Conservation (phyloP, 1,284 basidiomycete species). For the Leccinum solheimii region DNA sequence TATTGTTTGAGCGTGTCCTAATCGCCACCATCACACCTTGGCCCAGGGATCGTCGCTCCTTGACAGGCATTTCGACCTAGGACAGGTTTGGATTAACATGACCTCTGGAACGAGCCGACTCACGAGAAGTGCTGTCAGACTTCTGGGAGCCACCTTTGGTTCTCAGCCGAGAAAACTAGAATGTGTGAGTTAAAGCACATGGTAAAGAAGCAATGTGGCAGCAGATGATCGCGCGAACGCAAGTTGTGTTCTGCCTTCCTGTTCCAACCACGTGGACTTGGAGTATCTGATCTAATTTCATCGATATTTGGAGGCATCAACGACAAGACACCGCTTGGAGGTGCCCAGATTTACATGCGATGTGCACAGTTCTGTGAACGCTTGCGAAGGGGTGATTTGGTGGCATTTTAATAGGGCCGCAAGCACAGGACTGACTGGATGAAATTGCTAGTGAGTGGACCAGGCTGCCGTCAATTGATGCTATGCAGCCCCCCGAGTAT, state of each 20-base stretch:
- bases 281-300: slow-evolving; percentile 2
- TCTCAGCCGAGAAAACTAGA: slow-evolving; percentile 1
- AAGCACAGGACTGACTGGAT: neutral
- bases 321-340: neutral
- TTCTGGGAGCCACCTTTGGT: neutral
- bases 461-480: neutral
- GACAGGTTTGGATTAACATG: neutral
- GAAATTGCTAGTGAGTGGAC: neutral
- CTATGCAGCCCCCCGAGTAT: neutral
- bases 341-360: neutral
- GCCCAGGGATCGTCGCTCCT: neutral
- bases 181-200: neutral
- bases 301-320: neutral
- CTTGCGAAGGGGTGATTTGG: neutral
- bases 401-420: neutral
- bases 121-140: neutral
- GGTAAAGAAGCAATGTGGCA: neutral
- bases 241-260: neutral
- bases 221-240: neutral
- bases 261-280: neutral
- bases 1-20: neutral
- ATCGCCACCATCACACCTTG: neutral
- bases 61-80: slow-evolving; percentile 6
- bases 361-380: neutral
- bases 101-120: neutral